These are phyloP conservation scores for Rubia peregrina DNA, from an alignment of 305 asterid genomes.

Conservation along the genomic window DNA sequence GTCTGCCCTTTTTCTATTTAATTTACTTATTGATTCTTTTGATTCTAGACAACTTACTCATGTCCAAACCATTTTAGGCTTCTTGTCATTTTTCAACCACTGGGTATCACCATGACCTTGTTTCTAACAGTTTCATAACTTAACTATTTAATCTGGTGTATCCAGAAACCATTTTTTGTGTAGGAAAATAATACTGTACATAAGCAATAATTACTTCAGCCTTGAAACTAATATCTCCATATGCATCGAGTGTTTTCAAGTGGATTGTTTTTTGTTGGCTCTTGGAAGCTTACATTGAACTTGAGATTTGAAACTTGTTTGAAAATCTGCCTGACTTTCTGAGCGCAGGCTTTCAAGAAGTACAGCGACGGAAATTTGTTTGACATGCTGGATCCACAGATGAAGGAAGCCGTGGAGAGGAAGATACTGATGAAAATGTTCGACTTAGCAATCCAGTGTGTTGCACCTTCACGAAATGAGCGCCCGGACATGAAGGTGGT, in stretches of 20 bases:
- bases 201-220: background rate
- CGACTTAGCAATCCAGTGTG: conserved; percentile 76
- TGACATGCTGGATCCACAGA: conserved; percentile 71
- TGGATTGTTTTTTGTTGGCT: background rate
- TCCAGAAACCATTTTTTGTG: too few species aligned
- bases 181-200: background rate
- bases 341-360: conserved; percentile 66
- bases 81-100: too few species aligned
- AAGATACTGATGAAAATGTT: conserved; percentile 62
- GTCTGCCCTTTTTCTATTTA: too few species aligned
- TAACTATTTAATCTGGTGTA: too few species aligned
- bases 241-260: background rate
- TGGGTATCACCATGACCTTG: too few species aligned
- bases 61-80: too few species aligned
- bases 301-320: background rate
- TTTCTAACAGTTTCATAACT: too few species aligned
- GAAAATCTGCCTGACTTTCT: background rate
- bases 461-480: conserved; percentile 80
- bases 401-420: conserved; percentile 46
- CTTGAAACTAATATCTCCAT: background rate
- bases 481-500: conserved; percentile 93
- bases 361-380: conserved; percentile 40
- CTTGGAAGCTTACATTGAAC: too few species aligned
- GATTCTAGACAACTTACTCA: too few species aligned
- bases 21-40: too few species aligned